Percentiles rank a stretch among this genome's conserved stretches.
phyloP scores from a whole-genome alignment of 2,329 filamentous ascomycete species.

The Rutstroemia sp. region DNA sequence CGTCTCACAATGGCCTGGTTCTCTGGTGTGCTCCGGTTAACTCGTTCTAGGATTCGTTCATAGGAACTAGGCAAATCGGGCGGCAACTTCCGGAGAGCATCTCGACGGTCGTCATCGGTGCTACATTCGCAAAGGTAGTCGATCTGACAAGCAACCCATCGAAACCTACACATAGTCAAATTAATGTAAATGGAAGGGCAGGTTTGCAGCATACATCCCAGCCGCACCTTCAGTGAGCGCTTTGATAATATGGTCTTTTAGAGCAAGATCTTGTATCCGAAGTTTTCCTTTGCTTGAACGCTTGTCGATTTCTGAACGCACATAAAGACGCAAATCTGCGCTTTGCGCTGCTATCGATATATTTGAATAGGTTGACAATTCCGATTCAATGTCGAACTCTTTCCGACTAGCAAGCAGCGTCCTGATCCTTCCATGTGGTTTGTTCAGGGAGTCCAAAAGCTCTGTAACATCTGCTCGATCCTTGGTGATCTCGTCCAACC shows the following conservation, averaged over 20 bases:
- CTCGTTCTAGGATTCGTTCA: constrained; percentile 23
- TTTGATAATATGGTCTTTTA: constrained; percentile 14
- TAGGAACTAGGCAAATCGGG: constrained; percentile 23
- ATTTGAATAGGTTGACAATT: background rate
- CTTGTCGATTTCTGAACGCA: constrained; percentile 13
- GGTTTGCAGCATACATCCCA: constrained; percentile 13
- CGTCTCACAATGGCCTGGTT: constrained; percentile 18
- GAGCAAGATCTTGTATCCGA: constrained; percentile 3
- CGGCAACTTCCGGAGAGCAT: constrained; percentile 14
- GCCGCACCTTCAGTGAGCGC: constrained; percentile 12
- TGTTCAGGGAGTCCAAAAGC: constrained; percentile 8
- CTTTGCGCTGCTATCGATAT: constrained; percentile 15
- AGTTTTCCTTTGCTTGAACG: constrained; percentile 7
- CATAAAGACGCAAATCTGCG: constrained; percentile 15
- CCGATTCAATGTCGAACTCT: constrained; percentile 11
- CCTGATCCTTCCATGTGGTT: constrained; percentile 9
- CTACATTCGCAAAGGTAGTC: constrained; percentile 14
- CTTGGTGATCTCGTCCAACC: constrained; percentile 23
- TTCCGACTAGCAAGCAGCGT: constrained; percentile 12
- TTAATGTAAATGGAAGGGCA: background rate
- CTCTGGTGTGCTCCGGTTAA: constrained; percentile 17
- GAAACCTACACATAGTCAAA: constrained; percentile 14
- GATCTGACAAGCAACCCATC: constrained; percentile 16
- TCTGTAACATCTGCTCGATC: constrained; percentile 7
- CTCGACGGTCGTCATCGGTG: constrained; percentile 19